Base-by-base conservation (phyloP, 768 basidiomycete species). In the Trametes gibbosa region DNA sequence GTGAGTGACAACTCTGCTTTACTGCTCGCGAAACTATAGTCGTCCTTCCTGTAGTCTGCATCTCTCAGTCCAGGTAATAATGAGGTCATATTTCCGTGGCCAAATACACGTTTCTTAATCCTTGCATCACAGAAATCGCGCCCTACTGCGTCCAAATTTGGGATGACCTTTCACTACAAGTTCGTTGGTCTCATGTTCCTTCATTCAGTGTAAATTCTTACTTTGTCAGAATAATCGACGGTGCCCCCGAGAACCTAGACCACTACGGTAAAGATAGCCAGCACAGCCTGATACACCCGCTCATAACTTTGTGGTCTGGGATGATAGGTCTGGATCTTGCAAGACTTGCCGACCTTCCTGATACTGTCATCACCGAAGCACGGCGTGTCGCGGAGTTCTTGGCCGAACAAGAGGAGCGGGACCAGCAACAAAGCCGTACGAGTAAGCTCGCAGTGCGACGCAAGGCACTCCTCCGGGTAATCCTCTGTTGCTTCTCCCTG, bases 261-360 rank as follows among this genome's bases (percentile, higher is more conserved):
- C 89, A 92, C 69, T 93, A 94, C 66, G 92, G 92, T 90, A 52
- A 37, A 58, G n/a, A 9, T 19, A 17, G 5, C 46, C 29, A 32
- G 29, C 29, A 4, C 29, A 32, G 29, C 10, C 29, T 32, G 37
- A 39, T 14, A 5, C 37, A 39, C 6, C 37, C 3, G 10, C 37
- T 39, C 3, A 13, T 17, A 39, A 3, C 25, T 16, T n/a, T 13
- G 24, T 19, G 46, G 14, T 29, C 32, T 19, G 3, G 17, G 32
- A 13, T 42, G n/a, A 40, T 62, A 95, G 95, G 96, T 2, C 76
- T 99, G 12, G 90, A 97, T 65, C 81, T 98, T 25, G 95, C 95
- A 13, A 83, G 84, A 47, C 80, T 96, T 5, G 95, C 93, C 0
- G 92, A 95, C 67, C 77, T 99, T 0, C 96, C 96, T 0, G 62